phyloP scores from a whole-genome alignment of 176 grass and related monocot species.

The Areca catechu region DNA sequence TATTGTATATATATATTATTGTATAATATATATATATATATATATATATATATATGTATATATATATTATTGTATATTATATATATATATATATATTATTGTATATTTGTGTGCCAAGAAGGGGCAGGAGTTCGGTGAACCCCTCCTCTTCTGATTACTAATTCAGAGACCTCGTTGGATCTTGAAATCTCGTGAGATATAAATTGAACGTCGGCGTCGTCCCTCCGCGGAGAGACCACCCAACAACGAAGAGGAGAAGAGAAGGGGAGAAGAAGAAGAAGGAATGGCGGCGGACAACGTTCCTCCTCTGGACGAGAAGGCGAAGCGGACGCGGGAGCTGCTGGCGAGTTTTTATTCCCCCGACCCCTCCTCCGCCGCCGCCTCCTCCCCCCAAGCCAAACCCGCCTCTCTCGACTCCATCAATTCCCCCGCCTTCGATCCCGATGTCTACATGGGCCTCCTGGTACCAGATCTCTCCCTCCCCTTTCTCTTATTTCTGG shows the following conservation, averaged over 20 bases:
- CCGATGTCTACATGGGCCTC: constrained; percentile 78
- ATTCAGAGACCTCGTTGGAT: too few species aligned
- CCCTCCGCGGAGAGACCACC: background rate
- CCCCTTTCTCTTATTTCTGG: background rate
- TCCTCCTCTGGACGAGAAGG: constrained; percentile 67
- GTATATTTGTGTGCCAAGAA: too few species aligned
- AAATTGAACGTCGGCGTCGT: too few species aligned
- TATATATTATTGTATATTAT: too few species aligned
- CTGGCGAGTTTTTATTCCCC: constrained; percentile 97
- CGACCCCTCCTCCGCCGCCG: constrained; percentile 20
- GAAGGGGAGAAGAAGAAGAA: background rate
- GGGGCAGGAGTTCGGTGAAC: too few species aligned
- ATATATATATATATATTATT: too few species aligned
- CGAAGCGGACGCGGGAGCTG: constrained; percentile 80
- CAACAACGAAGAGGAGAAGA: background rate
- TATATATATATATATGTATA: too few species aligned
- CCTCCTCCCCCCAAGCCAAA: constrained; percentile 16
- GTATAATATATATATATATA: too few species aligned
- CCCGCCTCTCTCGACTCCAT: constrained; percentile 77
- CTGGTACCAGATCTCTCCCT: constrained; percentile 36
- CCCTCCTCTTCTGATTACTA: too few species aligned
- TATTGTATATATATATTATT: too few species aligned
- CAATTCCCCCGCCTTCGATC: constrained; percentile 79
- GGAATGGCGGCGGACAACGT: constrained; percentile 23
- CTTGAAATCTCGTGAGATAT: too few species aligned